These are phyloP conservation scores for Solanum gracilifrons DNA, from an alignment of 257 asterid genomes.

Conservation along the genomic window DNA sequence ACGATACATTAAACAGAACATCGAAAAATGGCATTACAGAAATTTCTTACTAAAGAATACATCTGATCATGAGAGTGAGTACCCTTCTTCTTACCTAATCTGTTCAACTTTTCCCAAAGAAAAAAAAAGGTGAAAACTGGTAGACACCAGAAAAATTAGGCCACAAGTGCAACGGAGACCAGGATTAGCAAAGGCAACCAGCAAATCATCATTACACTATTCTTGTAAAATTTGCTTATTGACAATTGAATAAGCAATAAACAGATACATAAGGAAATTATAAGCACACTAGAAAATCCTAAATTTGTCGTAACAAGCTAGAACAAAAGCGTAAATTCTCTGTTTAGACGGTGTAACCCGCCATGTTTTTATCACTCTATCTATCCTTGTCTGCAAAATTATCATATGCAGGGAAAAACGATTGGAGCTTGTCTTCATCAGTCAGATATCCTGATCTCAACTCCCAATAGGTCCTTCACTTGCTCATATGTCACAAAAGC, in stretches of 20 bases:
- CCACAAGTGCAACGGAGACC: neutral
- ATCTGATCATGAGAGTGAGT: neutral
- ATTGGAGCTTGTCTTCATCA: slow-evolving; percentile 26
- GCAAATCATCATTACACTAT: neutral
- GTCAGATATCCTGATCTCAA: slow-evolving; percentile 78
- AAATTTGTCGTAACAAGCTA: neutral
- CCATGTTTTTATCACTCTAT: neutral
- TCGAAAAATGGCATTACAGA: neutral
- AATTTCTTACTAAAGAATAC: neutral
- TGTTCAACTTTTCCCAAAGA: neutral
- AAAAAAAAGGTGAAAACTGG: neutral
- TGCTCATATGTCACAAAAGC: slow-evolving; percentile 92
- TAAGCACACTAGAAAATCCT: neutral
- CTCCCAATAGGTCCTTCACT: slow-evolving; percentile 79
- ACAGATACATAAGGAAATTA: neutral
- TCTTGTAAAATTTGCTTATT: neutral
- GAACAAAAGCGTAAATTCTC: neutral
- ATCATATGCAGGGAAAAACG: slow-evolving; percentile 11
- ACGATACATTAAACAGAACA: too few species aligned
- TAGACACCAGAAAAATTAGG: neutral
- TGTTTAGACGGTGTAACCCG: neutral
- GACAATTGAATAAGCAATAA: neutral
- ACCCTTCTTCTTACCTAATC: neutral
- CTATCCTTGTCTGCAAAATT: slow-evolving; percentile 40
- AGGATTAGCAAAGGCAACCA: neutral